Evolutionary conservation across 768 basidiomycete species (phyloP).

Genomic region (Trametes meyenii): DNA sequence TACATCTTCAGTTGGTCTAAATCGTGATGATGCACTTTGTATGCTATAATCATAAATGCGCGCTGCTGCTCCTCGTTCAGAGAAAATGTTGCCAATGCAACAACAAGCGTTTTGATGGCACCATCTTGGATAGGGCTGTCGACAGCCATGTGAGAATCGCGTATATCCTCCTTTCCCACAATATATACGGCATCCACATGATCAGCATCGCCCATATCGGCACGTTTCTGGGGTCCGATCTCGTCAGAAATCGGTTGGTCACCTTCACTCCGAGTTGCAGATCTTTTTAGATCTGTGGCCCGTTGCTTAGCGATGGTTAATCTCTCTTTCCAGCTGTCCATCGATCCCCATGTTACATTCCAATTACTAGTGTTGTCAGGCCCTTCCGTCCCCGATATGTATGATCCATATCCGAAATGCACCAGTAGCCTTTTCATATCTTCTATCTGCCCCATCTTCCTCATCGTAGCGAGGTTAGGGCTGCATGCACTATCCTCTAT

Average conservation of each 20-base stretch:
- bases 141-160: not conserved
- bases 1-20: conserved; percentile 24
- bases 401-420: too few species aligned
- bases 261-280: not conserved
- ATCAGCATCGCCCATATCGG: too few species aligned
- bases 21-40: not conserved
- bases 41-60: conserved; percentile 21
- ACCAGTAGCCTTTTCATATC: too few species aligned
- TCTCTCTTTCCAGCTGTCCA: too few species aligned
- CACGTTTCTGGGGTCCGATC: not conserved
- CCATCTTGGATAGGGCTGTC: not conserved
- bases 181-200: not conserved
- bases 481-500: too few species aligned
- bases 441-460: too few species aligned
- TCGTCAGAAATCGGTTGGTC: not conserved
- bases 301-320: too few species aligned
- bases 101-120: not conserved
- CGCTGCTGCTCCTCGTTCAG: conserved; percentile 18
- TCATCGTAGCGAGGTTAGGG: too few species aligned
- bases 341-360: too few species aligned
- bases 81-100: not conserved
- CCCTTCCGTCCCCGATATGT: too few species aligned
- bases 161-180: not conserved
- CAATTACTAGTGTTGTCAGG: too few species aligned
- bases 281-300: too few species aligned